These are phyloP conservation scores for Bolboschoenus planiculmis DNA, from an alignment of 176 grass and related monocot species.

Conservation along the genomic window DNA sequence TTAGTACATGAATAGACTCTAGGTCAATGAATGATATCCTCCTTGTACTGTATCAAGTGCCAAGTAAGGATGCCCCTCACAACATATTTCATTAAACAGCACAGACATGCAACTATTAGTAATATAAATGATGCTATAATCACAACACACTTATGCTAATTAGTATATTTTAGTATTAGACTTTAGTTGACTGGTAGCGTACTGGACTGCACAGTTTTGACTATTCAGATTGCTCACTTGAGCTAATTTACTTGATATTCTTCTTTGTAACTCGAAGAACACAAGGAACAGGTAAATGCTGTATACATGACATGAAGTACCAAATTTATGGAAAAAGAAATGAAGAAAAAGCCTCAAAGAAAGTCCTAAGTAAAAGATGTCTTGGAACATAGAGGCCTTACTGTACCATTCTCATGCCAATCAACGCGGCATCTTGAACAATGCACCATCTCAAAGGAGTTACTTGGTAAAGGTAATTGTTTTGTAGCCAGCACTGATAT, in stretches of 20 bases:
- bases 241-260: background rate
- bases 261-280: background rate
- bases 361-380: background rate
- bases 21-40: background rate
- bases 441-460: conserved; percentile 97
- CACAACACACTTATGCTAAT: background rate
- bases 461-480: conserved; percentile 70
- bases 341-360: background rate
- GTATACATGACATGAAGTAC: background rate
- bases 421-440: conserved; percentile 94
- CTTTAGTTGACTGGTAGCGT: background rate
- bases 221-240: background rate
- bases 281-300: background rate
- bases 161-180: background rate
- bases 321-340: background rate
- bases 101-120: background rate
- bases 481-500: conserved; percentile 89
- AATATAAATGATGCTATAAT: background rate
- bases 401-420: conserved; percentile 91
- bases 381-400: conserved; percentile 6
- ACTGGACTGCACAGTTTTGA: background rate
- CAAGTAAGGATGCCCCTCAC: background rate
- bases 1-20: conserved; percentile 1
- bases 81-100: background rate
- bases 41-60: background rate